These are phyloP conservation scores for Septoria petroselini DNA, from an alignment of 2,329 filamentous ascomycete genomes.

Conservation along the genomic window DNA sequence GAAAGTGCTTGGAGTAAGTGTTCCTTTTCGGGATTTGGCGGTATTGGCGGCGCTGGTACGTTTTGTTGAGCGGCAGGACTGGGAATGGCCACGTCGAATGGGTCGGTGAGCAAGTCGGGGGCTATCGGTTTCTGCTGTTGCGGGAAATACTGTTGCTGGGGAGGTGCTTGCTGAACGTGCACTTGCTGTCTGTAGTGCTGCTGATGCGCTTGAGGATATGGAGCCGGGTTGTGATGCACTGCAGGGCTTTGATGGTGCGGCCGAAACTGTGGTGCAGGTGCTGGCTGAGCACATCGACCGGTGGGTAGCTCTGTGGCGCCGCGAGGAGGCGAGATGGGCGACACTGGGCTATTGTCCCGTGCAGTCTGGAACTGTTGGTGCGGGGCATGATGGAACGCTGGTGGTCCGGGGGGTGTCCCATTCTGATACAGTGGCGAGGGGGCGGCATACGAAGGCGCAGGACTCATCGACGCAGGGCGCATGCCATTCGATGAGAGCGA, in stretches of 20 bases:
- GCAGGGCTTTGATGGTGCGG: slow-evolving; percentile 15
- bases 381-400: slow-evolving; percentile 38
- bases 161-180: slow-evolving; percentile 20
- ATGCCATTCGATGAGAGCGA: slow-evolving; percentile 7
- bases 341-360: slow-evolving; percentile 34
- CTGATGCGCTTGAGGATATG: slow-evolving; percentile 12
- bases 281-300: slow-evolving; percentile 24
- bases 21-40: slow-evolving; percentile 94
- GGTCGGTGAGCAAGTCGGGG: slow-evolving; percentile 60
- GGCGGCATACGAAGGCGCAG: slow-evolving; percentile 23
- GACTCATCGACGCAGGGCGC: background rate
- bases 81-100: slow-evolving; percentile 59
- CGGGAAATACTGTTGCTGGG: slow-evolving; percentile 15
- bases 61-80: slow-evolving; percentile 44
- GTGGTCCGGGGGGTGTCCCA: slow-evolving; percentile 20
- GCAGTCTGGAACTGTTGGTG: slow-evolving; percentile 23
- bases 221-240: slow-evolving; percentile 6
- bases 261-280: slow-evolving; percentile 30
- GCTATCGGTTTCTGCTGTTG: slow-evolving; percentile 38
- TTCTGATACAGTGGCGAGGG: slow-evolving; percentile 33
- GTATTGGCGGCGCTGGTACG: slow-evolving; percentile 75
- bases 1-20: slow-evolving; percentile 76
- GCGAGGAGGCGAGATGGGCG: slow-evolving; percentile 33
- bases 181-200: slow-evolving; percentile 14
- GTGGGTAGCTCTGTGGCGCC: slow-evolving; percentile 27